Base-by-base conservation (phyloP, 208 protist species). In the Leptomonas seymouri region DNA sequence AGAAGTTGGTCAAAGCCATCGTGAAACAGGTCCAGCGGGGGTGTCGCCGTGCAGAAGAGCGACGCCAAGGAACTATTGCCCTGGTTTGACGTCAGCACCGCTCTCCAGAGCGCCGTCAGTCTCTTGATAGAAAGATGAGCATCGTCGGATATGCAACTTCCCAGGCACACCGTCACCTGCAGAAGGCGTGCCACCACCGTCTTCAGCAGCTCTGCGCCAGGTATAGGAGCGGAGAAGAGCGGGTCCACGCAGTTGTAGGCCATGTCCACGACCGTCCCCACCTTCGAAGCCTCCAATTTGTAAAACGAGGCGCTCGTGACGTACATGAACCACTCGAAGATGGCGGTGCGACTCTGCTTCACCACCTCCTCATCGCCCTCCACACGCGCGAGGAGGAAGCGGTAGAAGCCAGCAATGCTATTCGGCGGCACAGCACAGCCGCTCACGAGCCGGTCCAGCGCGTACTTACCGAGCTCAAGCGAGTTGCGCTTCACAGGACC, bases 261-360 rank as follows among this genome's bases (percentile, higher is more conserved):
- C 48, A 89, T 75, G 53, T 86, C 82, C 16, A 89, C 72, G 11
- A 79, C 74, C 6, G 51, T 61, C 11, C 25, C 66, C n/a, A 82
- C 87, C 39, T 68, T 67, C 4, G 61, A 45, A 30, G 59, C 60
- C 8, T 87, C 74, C 21, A 76, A 61, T 25, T 73, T 73, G 70
- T 85, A 78, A 45, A 82, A 89, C 2, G 50, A 62, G 23, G 51
- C 48, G 34, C 64, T 80, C 44, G 80, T 79, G n/a, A 93, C 36
- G 66, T 78, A 84, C 64, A 85, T 74, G 15, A 87, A 63, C 85
- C 88, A 93, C 61, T 91, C 85, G 50, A 86, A 90, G 16, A 93
- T 59, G 14, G 71, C 67, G 28, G 77, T 84, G 25, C 73, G 76
- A 9, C 67, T 45, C 25, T 45, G 62, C 55, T 74, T 76, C 34